Evolutionary conservation across 768 basidiomycete species (phyloP).

Genomic region (Tulasnella sp.): DNA sequence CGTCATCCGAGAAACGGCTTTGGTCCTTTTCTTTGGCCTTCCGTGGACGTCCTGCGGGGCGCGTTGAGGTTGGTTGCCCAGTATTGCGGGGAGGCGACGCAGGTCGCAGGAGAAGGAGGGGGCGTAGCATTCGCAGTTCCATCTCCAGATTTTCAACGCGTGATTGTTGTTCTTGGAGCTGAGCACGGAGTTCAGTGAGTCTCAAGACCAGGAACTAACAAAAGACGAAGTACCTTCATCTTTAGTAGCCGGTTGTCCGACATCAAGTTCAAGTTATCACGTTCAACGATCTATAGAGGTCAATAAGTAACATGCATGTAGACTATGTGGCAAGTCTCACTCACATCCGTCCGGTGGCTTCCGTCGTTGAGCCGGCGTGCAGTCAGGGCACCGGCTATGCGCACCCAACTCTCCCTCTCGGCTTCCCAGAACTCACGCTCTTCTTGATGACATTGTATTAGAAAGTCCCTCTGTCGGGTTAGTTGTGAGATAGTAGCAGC

Average conservation of each 20-base stretch:
- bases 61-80: not conserved
- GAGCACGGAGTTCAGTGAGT: conserved; percentile 6
- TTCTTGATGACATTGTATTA: conserved; percentile 41
- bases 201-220: conserved; percentile 15
- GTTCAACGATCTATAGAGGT: conserved; percentile 40
- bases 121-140: conserved; percentile 53
- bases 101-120: conserved; percentile 56
- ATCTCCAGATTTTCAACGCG: conserved; percentile 46
- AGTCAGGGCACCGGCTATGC: conserved; percentile 56
- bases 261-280: conserved; percentile 38
- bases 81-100: not conserved
- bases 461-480: conserved; percentile 44
- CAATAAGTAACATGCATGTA: not conserved
- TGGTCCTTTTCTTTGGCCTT: not conserved
- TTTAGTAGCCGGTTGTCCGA: conserved; percentile 50
- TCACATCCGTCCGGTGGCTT: not conserved
- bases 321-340: not conserved
- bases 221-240: conserved; percentile 38
- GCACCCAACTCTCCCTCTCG: conserved; percentile 51
- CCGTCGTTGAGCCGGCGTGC: conserved; percentile 34
- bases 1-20: conserved; percentile 10
- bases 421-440: conserved; percentile 49
- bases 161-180: conserved; percentile 48
- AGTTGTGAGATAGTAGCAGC: conserved; percentile 49
- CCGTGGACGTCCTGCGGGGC: not conserved